Percentiles rank a stretch among this genome's conserved stretches.
Conservation (phyloP, 75 land plant genomes). For the Selaginella tamariscina region DNA sequence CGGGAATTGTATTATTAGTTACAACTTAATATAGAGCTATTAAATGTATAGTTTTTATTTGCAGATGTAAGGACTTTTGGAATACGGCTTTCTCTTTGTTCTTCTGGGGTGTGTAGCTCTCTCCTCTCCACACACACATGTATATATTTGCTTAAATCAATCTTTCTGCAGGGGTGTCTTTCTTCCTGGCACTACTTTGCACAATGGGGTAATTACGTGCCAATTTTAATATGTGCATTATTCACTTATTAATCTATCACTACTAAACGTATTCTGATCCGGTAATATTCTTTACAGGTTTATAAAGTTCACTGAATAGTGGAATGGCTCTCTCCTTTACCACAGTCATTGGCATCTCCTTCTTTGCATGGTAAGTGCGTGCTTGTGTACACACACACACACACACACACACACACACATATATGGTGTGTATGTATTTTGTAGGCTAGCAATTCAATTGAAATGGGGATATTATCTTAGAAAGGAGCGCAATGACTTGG, state of each 20-base stretch:
- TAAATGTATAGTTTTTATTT: not conserved
- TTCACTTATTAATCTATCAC: too few relatives aligned
- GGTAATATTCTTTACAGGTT: not conserved
- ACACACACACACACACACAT: too few relatives aligned
- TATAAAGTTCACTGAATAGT: not conserved
- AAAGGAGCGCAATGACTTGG: not conserved
- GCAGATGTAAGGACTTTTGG: slow-evolving; percentile 30
- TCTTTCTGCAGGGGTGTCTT: slow-evolving; percentile 16
- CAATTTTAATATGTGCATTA: not conserved
- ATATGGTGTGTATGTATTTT: not conserved
- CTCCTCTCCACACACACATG: not conserved
- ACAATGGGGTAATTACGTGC: slow-evolving; percentile 23
- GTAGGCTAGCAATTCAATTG: not conserved
- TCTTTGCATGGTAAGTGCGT: not conserved
- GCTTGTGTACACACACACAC: too few relatives aligned
- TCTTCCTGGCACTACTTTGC: slow-evolving; percentile 27
- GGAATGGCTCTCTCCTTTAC: not conserved
- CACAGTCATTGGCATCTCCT: slow-evolving; percentile 1
- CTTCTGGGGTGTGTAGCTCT: slow-evolving; percentile 22
- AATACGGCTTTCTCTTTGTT: slow-evolving; percentile 25
- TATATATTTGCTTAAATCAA: not conserved
- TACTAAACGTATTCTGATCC: too few relatives aligned
- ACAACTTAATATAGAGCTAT: not conserved
- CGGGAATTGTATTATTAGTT: not conserved
- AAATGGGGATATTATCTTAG: not conserved